Evolutionary conservation across 768 basidiomycete genomes (phyloP).

Genomic region (Tylopilus sp.): DNA sequence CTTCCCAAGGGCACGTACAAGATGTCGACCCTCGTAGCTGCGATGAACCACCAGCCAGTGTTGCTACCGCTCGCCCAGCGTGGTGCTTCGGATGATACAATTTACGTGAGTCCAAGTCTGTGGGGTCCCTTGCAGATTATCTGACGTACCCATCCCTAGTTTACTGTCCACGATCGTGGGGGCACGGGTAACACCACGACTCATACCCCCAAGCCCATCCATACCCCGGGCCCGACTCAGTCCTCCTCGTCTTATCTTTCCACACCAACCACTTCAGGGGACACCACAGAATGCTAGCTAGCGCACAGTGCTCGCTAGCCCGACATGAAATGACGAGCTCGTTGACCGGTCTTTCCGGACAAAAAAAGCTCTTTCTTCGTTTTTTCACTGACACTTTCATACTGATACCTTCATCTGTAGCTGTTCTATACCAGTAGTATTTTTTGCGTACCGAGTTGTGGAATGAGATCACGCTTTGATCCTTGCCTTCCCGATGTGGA

Average conservation of each 20-base stretch:
- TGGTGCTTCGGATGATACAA: conserved; percentile 39
- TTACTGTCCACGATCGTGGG: conserved; percentile 20
- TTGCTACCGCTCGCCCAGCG: conserved; percentile 38
- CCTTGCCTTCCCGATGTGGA: conserved; percentile 14
- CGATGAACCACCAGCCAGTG: conserved; percentile 45
- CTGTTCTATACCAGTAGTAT: not conserved
- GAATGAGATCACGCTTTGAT: not conserved
- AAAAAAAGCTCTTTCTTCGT: not conserved
- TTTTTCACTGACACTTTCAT: conserved; percentile 3
- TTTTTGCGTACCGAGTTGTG: not conserved
- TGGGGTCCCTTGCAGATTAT: not conserved
- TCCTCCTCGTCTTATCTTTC: not conserved
- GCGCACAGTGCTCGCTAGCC: not conserved
- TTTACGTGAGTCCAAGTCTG: conserved; percentile 34
- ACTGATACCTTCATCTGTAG: conserved; percentile 11
- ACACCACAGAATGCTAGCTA: conserved; percentile 7
- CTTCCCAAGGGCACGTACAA: conserved; percentile 51
- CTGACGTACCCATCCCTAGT: conserved; percentile 17
- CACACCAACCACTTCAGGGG: not conserved
- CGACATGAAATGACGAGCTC: not conserved
- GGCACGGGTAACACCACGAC: conserved; percentile 13
- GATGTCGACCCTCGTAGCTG: conserved; percentile 41
- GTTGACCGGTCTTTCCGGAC: conserved; percentile 16
- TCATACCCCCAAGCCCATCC: conserved; percentile 1
- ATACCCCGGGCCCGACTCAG: conserved; percentile 2